Percentiles rank a stretch among this genome's conserved stretches.
Evolutionary conservation across 768 basidiomycete genomes (phyloP).

Genomic region (Myochromella boudieri): DNA sequence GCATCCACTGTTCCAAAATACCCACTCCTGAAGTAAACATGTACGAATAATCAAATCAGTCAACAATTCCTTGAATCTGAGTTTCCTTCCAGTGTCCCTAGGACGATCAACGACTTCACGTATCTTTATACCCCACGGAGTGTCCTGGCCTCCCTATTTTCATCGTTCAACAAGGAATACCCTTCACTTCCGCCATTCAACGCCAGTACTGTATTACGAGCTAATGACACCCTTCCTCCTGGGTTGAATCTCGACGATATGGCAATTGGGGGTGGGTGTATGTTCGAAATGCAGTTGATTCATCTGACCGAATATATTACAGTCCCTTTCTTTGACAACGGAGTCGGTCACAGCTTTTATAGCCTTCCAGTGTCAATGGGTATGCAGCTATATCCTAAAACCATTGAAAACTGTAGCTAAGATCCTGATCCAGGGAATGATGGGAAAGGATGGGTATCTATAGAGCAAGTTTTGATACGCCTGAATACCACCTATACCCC

Average conservation of each 20-base stretch:
- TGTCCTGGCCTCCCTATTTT: slow-evolving; percentile 30
- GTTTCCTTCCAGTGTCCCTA: too few relatives aligned
- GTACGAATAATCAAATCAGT: too few relatives aligned
- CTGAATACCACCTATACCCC: slow-evolving; percentile 35
- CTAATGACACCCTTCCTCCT: slow-evolving; percentile 24
- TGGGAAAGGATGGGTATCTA: slow-evolving; percentile 32
- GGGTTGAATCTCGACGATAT: slow-evolving; percentile 22
- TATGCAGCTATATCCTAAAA: slow-evolving; percentile 4
- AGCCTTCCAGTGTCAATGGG: slow-evolving; percentile 29
- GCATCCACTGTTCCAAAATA: slow-evolving; percentile 34
- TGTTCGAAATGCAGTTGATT: neutral
- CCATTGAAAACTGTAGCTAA: neutral
- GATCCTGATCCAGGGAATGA: slow-evolving; percentile 19
- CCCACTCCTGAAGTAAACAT: slow-evolving; percentile 27
- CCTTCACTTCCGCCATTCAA: slow-evolving; percentile 25
- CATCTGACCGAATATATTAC: neutral
- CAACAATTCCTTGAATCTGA: slow-evolving; percentile 6
- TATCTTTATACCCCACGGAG: slow-evolving; percentile 37
- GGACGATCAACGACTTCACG: slow-evolving; percentile 21
- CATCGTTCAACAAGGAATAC: slow-evolving; percentile 28
- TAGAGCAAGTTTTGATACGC: slow-evolving; percentile 35
- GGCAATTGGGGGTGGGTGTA: slow-evolving; percentile 22
- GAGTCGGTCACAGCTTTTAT: slow-evolving; percentile 21
- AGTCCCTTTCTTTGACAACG: slow-evolving; percentile 36
- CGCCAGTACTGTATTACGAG: slow-evolving; percentile 16